Evolutionary conservation across 1,284 basidiomycete species (phyloP).

Genomic region (Wolfiporia cocos): DNA sequence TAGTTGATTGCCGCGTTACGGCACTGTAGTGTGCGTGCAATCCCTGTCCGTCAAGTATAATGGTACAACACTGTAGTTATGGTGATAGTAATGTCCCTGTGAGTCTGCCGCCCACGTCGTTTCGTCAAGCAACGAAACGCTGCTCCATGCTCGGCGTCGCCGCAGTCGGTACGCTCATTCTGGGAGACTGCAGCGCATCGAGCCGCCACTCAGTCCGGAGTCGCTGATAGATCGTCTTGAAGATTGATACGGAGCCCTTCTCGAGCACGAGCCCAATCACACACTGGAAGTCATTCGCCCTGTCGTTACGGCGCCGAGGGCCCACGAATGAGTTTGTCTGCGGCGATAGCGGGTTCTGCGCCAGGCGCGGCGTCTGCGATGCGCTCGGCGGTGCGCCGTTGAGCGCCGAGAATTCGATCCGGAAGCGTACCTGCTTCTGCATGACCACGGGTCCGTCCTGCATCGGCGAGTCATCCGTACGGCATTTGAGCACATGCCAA

Average conservation of each 20-base stretch:
- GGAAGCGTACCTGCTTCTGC: constrained; percentile 54
- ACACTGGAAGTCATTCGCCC: constrained; percentile 18
- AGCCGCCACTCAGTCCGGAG: constrained; percentile 63
- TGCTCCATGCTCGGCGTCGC: constrained; percentile 20
- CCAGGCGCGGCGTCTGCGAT: constrained; percentile 16
- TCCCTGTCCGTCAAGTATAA: no score
- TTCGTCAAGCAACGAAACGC: constrained; percentile 16
- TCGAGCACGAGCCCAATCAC: constrained; percentile 68
- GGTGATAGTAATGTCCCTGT: neutral
- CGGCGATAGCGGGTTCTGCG: constrained; percentile 16
- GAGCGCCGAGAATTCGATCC: constrained; percentile 55
- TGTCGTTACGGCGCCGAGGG: constrained; percentile 10
- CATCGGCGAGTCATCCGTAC: constrained; percentile 58
- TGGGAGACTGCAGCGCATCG: constrained; percentile 30
- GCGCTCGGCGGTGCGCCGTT: constrained; percentile 28
- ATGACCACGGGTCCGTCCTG: constrained; percentile 37
- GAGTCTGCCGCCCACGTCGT: no score
- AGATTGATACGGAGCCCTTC: constrained; percentile 82
- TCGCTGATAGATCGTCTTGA: constrained; percentile 68
- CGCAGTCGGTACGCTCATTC: constrained; percentile 5
- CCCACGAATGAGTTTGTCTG: constrained; percentile 10
- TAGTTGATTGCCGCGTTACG: no score
- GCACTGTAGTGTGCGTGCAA: no score
- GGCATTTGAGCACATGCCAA: constrained; percentile 52
- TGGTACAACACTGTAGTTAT: no score